Conservation (phyloP, 1,139 yeast genomes). For the Nakaseomyces glabratus region DNA sequence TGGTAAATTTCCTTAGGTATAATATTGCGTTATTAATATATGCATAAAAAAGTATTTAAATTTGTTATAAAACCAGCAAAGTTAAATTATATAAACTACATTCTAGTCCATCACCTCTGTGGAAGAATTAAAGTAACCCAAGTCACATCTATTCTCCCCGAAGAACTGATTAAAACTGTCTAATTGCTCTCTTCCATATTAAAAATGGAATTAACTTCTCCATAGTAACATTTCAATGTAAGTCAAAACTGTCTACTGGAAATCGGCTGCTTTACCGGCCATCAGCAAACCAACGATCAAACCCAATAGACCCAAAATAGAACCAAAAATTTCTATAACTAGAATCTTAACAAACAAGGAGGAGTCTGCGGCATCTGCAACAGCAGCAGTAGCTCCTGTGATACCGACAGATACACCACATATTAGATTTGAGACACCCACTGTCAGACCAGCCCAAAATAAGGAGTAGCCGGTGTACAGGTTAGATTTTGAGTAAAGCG, state of each 20-base stretch:
- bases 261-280: conserved; percentile 93
- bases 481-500: conserved; percentile 69
- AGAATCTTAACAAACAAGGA: conserved; percentile 89
- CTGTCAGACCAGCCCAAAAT: conserved; percentile 98
- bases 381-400: conserved; percentile 97
- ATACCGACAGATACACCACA: conserved; percentile 98
- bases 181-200: too few species aligned
- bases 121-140: too few species aligned
- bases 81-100: too few species aligned
- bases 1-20: too few species aligned
- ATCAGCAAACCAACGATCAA: conserved; percentile 91
- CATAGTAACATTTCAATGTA: background rate
- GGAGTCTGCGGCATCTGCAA: conserved; percentile 96
- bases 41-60: too few species aligned
- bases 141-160: too few species aligned
- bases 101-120: too few species aligned
- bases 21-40: too few species aligned
- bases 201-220: too few species aligned
- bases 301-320: conserved; percentile 88
- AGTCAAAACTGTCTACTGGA: conserved; percentile 30
- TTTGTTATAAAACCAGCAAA: too few species aligned
- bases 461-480: conserved; percentile 87
- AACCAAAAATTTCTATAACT: conserved; percentile 95
- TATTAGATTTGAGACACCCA: conserved; percentile 83
- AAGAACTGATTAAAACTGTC: too few species aligned